Evolutionary conservation across 129 eudicot genomes (phyloP).

Genomic region (Chrysanthemum seticuspe): DNA sequence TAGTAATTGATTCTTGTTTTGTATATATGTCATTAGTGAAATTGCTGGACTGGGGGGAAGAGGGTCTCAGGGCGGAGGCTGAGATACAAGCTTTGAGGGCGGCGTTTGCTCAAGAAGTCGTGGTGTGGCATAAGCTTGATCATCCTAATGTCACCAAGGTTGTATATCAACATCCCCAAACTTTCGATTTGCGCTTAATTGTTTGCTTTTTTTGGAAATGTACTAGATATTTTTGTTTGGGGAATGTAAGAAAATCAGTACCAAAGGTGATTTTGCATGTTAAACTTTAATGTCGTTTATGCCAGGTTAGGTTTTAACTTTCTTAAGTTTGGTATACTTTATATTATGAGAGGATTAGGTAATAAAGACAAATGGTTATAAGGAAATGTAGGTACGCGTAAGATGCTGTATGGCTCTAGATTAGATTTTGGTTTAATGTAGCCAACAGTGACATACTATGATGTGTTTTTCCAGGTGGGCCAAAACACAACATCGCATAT

Average conservation of each 20-base stretch:
- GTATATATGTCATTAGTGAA: no score
- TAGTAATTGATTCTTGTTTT: no score
- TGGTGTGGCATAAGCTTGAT: conserved; percentile 88
- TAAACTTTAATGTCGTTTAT: not conserved
- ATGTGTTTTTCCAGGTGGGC: no score
- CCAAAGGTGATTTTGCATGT: not conserved
- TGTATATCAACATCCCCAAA: conserved; percentile 2
- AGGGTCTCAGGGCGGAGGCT: conserved; percentile 73
- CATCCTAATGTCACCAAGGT: conserved; percentile 94
- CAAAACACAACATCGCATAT: no score
- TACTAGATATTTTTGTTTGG: no score
- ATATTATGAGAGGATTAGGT: not conserved
- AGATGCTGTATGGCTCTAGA: no score
- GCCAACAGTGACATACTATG: not conserved
- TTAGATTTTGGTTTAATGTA: not conserved
- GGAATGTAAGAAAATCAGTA: not conserved
- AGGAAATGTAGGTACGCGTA: conserved; percentile 4
- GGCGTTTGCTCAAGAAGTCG: conserved; percentile 89
- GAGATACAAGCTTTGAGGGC: conserved; percentile 65
- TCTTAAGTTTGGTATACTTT: not conserved
- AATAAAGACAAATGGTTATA: not conserved
- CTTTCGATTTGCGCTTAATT: no score
- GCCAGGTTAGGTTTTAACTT: not conserved
- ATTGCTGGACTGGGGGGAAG: conserved; percentile 93
- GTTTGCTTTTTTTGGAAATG: no score